Percentiles rank a stretch among this genome's conserved stretches.
Conservation (phyloP, 1,284 basidiomycete genomes). For the Wallemia ichthyophaga region DNA sequence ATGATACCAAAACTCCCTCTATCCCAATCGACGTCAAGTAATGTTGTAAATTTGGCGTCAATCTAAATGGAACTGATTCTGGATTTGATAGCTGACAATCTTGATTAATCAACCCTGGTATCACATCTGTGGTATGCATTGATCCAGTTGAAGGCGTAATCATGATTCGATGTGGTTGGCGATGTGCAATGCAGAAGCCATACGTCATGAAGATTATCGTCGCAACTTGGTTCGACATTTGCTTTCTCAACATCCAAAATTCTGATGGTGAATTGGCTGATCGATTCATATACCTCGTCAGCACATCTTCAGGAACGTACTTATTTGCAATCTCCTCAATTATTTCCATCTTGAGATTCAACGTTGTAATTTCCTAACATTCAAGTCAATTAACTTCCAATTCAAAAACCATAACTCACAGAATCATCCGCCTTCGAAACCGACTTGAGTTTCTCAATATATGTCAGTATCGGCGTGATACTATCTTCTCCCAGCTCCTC, state of each 20-base stretch:
- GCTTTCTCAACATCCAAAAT: slow-evolving; percentile 89
- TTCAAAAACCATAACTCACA: slow-evolving; percentile 4
- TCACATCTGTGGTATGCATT: slow-evolving; percentile 64
- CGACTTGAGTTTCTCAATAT: slow-evolving; percentile 49
- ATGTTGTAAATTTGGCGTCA: slow-evolving; percentile 84
- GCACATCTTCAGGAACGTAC: slow-evolving; percentile 63
- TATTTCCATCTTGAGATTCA: slow-evolving; percentile 54
- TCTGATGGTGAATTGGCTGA: slow-evolving; percentile 61
- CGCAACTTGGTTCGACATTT: slow-evolving; percentile 73
- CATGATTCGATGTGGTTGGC: slow-evolving; percentile 59
- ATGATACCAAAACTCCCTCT: slow-evolving; percentile 62
- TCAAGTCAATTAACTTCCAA: background rate
- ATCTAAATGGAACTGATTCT: slow-evolving; percentile 82
- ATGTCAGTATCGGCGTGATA: slow-evolving; percentile 62
- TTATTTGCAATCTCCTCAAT: slow-evolving; percentile 71
- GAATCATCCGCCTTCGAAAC: slow-evolving; percentile 19
- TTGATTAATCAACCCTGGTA: slow-evolving; percentile 35
- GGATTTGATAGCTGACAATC: slow-evolving; percentile 36
- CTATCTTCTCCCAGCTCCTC: slow-evolving; percentile 41
- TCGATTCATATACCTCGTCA: slow-evolving; percentile 70
- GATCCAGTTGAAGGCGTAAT: slow-evolving; percentile 63
- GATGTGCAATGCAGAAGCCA: slow-evolving; percentile 51
- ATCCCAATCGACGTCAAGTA: slow-evolving; percentile 69
- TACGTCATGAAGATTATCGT: slow-evolving; percentile 79
- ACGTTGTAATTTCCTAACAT: slow-evolving; percentile 10